phyloP scores from a whole-genome alignment of 148 eudicot species.

The Vaccinium darrowii region DNA sequence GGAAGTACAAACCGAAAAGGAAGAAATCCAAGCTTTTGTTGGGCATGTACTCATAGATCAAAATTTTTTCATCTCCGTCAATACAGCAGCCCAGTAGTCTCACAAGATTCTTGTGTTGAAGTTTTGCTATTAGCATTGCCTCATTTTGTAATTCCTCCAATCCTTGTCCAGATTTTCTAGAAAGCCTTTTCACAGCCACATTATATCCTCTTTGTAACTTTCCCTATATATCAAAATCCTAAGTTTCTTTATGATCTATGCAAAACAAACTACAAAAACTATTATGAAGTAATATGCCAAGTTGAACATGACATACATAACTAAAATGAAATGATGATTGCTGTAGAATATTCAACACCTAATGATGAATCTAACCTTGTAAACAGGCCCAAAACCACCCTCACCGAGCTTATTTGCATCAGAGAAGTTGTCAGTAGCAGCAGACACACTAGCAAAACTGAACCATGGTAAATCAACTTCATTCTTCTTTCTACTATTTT shows the following conservation, averaged over 20 bases:
- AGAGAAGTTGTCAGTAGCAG: constrained; percentile 10
- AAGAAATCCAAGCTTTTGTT: constrained; percentile 21
- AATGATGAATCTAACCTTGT: not conserved
- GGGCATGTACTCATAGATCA: constrained; percentile 12
- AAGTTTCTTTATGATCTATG: not conserved
- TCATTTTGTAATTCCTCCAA: constrained; percentile 12
- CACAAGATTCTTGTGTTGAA: constrained; percentile 16
- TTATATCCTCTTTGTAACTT: not conserved
- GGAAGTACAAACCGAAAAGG: not conserved
- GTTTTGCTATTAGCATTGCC: not conserved
- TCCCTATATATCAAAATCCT: not conserved
- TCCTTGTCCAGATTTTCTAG: constrained; percentile 12
- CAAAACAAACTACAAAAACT: no score
- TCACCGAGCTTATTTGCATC: constrained; percentile 8
- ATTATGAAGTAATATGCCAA: no score
- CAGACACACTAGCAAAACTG: not conserved
- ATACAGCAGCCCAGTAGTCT: constrained; percentile 11
- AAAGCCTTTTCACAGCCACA: constrained; percentile 10
- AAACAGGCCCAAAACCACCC: constrained; percentile 16
- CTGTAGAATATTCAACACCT: not conserved
- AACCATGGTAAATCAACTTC: constrained; percentile 9
- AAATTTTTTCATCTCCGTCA: not conserved
- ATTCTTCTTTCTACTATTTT: not conserved
- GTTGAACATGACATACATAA: not conserved
- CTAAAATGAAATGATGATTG: not conserved